Evolutionary conservation across 2,329 filamentous ascomycete genomes (phyloP), one percentile per base, ranked within the genome.

Genomic region (Fusarium sp.): DNA sequence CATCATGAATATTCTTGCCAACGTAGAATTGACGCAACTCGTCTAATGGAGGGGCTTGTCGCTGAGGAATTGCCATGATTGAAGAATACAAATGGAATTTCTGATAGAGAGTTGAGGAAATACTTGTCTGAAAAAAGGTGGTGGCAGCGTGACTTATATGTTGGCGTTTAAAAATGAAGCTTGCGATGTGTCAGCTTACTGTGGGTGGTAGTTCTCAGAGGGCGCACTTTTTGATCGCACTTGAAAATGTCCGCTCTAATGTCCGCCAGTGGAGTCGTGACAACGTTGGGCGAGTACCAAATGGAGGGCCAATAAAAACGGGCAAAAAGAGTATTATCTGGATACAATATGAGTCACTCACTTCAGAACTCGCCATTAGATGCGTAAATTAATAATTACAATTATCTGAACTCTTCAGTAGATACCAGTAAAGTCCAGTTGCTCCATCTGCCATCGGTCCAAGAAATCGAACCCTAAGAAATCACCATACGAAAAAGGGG

Each of bases 11-110:
- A n/a, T 43, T 44, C 14, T 71, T 76, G 6, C 76, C 75, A 0
- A 78, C 36, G 6, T 78, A 78, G 2, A 72, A 76, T 5, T 68
- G n/a, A 2, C 65, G 53, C 5, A 78, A 39, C 1, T 69, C 58
- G 0, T 75, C 56, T 0, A 53, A 2, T 1, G 50, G 34, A 5
- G 74, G 72, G 1, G 43, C 38, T 2, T 17, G 50, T 9, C 73
- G 43, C 24, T 76, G 75, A 1, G 76, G 74, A 8, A 72, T 8
- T 3, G 56, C 10, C 75, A 77, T 76, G 1, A 3, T 28, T 6
- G 1, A 13, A 3, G 4, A 5, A n/a, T 7, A 2, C 5, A 36
- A 36, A 3, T 7, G 17, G 5, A 3, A 36, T 4, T 14, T 36
- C 7, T 15, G 15, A 36, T 36, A 9, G 15, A 8, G 15, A n/a